A percentile compares a stretch with the other conserved stretches of the same genome.
These are phyloP conservation scores for Rubia yunnanensis DNA, from an alignment of 257 asterid species.

Conservation along the genomic window DNA sequence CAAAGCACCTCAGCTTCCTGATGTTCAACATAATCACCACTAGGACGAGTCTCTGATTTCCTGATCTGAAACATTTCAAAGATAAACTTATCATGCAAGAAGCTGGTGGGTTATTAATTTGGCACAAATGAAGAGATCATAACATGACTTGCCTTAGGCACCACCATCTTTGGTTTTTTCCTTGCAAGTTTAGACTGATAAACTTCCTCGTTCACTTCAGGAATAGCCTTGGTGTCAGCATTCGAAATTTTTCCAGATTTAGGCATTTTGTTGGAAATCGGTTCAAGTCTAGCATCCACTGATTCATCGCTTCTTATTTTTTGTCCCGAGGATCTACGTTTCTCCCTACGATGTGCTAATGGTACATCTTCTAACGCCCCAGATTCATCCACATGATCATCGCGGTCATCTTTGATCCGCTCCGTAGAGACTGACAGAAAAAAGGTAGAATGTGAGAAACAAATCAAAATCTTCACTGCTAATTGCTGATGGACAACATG, in stretches of 20 bases:
- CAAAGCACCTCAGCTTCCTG: conserved; percentile 47
- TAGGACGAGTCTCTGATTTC: conserved; percentile 40
- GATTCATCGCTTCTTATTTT: conserved; percentile 42
- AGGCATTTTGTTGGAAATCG: conserved; percentile 37
- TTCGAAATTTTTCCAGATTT: conserved; percentile 44
- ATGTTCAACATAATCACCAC: conserved; percentile 30
- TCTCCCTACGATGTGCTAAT: conserved; percentile 34
- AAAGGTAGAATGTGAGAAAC: not conserved
- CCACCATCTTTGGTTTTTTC: conserved; percentile 39
- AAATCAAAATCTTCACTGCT: not conserved
- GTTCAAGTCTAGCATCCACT: conserved; percentile 32
- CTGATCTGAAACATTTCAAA: conserved; percentile 31
- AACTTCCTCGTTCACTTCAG: conserved; percentile 41
- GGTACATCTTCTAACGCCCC: conserved; percentile 38
- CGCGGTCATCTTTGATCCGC: conserved; percentile 35
- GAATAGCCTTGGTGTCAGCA: conserved; percentile 30
- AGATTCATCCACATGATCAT: conserved; percentile 53
- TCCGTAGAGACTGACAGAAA: conserved; percentile 25
- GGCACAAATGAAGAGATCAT: conserved; percentile 8
- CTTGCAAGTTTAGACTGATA: conserved; percentile 29
- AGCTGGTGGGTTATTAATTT: conserved; percentile 11
- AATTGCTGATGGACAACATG: not conserved
- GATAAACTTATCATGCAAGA: conserved; percentile 17
- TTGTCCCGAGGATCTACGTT: conserved; percentile 37
- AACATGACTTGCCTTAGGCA: conserved; percentile 41